A percentile compares a stretch with the other conserved stretches of the same genome.
phyloP scores from a whole-genome alignment of 371 early-diverging fungal genomes.

The Apophysomyces variabilis region DNA sequence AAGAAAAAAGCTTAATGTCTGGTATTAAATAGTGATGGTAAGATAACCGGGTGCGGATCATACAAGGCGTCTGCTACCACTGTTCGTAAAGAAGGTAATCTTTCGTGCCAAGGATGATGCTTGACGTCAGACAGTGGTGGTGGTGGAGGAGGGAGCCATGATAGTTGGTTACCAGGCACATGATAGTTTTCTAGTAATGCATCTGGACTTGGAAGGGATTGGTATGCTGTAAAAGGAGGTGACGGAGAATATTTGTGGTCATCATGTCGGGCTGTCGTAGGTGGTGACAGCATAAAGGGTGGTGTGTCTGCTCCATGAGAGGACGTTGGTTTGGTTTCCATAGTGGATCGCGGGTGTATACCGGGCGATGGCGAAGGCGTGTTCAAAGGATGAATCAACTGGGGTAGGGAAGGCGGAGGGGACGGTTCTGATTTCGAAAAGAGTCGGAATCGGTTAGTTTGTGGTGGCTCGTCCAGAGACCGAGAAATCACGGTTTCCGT shows the following conservation, averaged over 20 bases:
- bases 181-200: neutral
- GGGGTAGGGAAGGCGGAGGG: neutral
- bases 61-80: neutral
- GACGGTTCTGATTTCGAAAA: neutral
- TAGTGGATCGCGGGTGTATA: neutral
- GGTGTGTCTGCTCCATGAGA: neutral
- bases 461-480: slow-evolving; percentile 1
- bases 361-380: neutral
- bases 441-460: neutral
- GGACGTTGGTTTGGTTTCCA: neutral
- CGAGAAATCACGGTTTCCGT: slow-evolving; percentile 2
- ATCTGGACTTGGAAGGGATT: slow-evolving; percentile 4
- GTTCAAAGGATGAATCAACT: neutral
- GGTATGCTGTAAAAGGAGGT: neutral
- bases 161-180: neutral
- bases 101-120: neutral
- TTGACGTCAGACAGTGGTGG: slow-evolving; percentile 4
- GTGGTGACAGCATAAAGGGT: slow-evolving; percentile 8
- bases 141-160: neutral
- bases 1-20: neutral
- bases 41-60: slow-evolving; percentile 1
- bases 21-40: slow-evolving; percentile 1
- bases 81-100: slow-evolving; percentile 1
- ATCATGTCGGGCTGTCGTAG: neutral
- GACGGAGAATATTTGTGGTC: neutral